Evolutionary conservation across 2,329 filamentous ascomycete species (phyloP), one percentile per base, ranked within the genome.

Genomic region (Talaromyces funiculosus): DNA sequence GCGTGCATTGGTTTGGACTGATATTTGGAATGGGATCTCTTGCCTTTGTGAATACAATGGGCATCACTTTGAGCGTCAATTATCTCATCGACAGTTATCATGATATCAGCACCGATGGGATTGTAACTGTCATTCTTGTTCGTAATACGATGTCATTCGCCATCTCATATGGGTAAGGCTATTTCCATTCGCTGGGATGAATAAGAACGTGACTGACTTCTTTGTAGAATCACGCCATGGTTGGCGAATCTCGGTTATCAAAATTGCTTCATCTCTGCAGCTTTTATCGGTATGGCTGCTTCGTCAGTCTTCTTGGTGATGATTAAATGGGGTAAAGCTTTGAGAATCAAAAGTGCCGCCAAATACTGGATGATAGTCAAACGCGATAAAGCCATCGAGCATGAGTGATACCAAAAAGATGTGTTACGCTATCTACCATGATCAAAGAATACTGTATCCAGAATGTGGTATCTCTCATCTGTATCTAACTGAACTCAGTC

Each of bases 121-220:
- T 77, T 68, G 72, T 70, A 3, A 77, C 72, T 18, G 72, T 80
- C 16, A 81, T 81, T 55, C 59, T 80, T 22, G 74, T 81, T 14
- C 73, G 78, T 3, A 80, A 81, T 62, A 79, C 77, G 1, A 78
- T 80, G 74, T 74, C 72, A 0, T 81, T 81, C 64, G 78, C 75
- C 0, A 75, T 80, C 53, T 71, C 75, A 3, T 78, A 77, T 63
- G 77, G 74, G 67, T 72, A 64, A 60, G 68, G 37, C 18, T 12
- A 20, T 62, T 37, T 42, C 18, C 4, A n/a, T n/a, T n/a, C 2
- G n/a, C 7, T 12, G 3, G n/a, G 29, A 51, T 10, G 24, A 20
- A 51, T 10, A 22, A 22, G 10, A 22, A 14, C 9, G 16, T 7
- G 1, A 22, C 26, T 53, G 24, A 53, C 16, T 38, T 6, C 5